Percentiles rank a stretch among this genome's conserved stretches.
phyloP scores from a whole-genome alignment of 1,284 basidiomycete genomes.

The Ceratobasidium sp. region DNA sequence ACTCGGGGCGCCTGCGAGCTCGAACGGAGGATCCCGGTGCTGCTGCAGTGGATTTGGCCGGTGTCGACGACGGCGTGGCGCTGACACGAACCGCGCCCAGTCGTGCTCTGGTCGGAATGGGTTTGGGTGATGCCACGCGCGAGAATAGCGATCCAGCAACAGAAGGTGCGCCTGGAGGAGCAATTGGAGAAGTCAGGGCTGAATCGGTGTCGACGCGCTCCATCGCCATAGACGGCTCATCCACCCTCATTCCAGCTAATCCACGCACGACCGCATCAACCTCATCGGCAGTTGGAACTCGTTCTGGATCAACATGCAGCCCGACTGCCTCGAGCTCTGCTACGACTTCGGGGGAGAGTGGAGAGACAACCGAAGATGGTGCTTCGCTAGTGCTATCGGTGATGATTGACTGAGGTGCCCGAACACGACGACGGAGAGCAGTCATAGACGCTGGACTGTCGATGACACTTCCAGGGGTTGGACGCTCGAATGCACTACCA shows the following conservation, averaged over 20 bases:
- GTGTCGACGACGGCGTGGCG: background rate
- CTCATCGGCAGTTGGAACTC: background rate
- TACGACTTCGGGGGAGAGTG: constrained; percentile 18
- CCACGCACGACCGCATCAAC: background rate
- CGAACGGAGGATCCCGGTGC: background rate
- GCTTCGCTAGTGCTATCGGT: constrained; percentile 1
- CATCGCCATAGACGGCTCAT: background rate
- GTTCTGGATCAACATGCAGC: constrained; percentile 2
- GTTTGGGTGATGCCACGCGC: constrained; percentile 25
- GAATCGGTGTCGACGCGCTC: background rate
- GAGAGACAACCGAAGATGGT: constrained; percentile 29
- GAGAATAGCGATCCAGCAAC: constrained; percentile 28
- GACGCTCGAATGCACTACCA: background rate
- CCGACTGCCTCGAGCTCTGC: background rate
- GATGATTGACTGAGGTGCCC: background rate
- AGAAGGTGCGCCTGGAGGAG: constrained; percentile 19
- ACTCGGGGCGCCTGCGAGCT: background rate
- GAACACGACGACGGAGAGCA: background rate
- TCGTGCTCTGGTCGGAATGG: background rate
- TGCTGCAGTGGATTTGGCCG: background rate
- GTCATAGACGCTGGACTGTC: background rate
- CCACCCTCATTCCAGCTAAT: constrained; percentile 18
- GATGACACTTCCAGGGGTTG: background rate
- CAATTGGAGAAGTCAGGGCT: constrained; percentile 11
- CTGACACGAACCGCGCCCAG: background rate